Base-by-base conservation (phyloP, 306 rosid genomes). In the Sesbania bispinosa region DNA sequence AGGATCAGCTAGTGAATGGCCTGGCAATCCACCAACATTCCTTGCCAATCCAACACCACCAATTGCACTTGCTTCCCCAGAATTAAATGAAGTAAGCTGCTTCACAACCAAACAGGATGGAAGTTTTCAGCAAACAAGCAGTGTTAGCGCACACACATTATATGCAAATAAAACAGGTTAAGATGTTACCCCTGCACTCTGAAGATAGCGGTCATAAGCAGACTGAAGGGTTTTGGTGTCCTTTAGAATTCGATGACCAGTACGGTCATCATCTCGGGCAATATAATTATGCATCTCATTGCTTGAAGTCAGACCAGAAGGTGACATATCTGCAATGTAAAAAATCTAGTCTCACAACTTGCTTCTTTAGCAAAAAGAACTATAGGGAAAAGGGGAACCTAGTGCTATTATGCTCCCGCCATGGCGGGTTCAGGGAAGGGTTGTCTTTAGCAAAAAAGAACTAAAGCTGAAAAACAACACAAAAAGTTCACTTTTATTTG, bases 121-220 rank as follows among this genome's bases (percentile, higher is more conserved):
- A 10, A 15, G n/a, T 16, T 66, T 71, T 85, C 69, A 76, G 80
- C 54, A 77, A 33, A 53, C 51, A 80, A 76, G 48, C 61, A 11
- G 42, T 35, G 50, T 61, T 69, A 35, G 72, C 58, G 26, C 58
- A 10, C 13, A 4, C 10, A 16, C 33, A 60, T 36, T 63, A 62
- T 43, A 54, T 27, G 57, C 48, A 82, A 29, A 75, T 39, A 47
- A 47, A 43, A 77, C 21, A 62, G 74, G 57, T 55, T 13, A 66
- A 52, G 66, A 64, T 48, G 74, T 74, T 89, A 92, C 97, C 80
- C 80, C 94, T 13, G 78, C 80, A 76, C 61, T 89, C 77, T 86
- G 97, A 83, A 92, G 96, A 82, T 89, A 92, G 50, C 82, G 90
- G 45, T 92, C 97, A 80, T 89, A 92, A 23, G 96, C 93, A 60